Base-by-base conservation (phyloP, 1,284 basidiomycete genomes). In the Trametes sp. region DNA sequence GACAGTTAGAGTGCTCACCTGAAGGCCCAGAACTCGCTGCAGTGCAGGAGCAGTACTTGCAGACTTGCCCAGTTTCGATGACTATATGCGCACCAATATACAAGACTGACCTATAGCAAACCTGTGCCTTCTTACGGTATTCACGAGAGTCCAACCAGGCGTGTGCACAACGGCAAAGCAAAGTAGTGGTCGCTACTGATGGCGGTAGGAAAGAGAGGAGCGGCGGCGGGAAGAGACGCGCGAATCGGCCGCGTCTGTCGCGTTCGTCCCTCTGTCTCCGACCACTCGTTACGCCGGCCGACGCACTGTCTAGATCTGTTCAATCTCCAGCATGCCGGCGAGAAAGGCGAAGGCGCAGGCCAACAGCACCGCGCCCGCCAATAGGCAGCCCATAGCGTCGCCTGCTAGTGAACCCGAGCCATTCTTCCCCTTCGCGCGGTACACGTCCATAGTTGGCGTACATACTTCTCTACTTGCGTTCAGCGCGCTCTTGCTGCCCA, bases 371-470 rank as follows among this genome's bases (percentile, higher is more conserved):
- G 2, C 35, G 3, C 35, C 52, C 5, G 28, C 62, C 14, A 35
- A 16, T 7, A 46, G 26, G 2, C 57, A 57, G 49, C 28, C 57
- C n/a, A 44, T 44, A 2, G 21, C 51, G 28, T 23, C 59, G 5
- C 41, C 50, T 10, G n/a, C n/a, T n/a, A n/a, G n/a, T n/a, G 59
- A 64, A 19, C 19, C 59, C 10, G 33, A 14, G 19, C 24, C 66
- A 6, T 73, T 61, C 61, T 82, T 83, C 67, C 81, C 82, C 29
- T 76, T 82, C 42, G 79, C 81, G 11, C 78, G 81, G 49, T 94
- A 94, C 78, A 84, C 86, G 57, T 87, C 90, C n/a, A 77, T 87
- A 19, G 86, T 93, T n/a, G 86, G 86, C 33, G 87, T 93, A 29
- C 89, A 92, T 72, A 81, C 86, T 1, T 81, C 84, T 24, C 84